These are phyloP conservation scores for Chrysanthemum makinoi DNA, from an alignment of 129 eudicot species.

Conservation along the genomic window DNA sequence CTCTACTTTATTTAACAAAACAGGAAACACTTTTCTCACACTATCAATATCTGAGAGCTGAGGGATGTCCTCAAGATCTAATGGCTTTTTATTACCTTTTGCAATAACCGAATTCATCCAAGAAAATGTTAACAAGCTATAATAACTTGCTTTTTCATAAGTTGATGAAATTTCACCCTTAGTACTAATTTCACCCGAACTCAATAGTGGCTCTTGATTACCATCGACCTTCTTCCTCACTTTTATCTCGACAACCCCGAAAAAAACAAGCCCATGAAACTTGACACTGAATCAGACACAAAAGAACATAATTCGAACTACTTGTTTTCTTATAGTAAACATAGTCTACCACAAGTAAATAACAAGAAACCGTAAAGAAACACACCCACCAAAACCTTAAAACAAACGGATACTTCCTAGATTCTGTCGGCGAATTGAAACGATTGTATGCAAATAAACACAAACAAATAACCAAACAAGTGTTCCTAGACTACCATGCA, in stretches of 20 bases:
- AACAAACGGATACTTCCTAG: slow-evolving; percentile 47
- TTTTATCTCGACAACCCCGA: slow-evolving; percentile 44
- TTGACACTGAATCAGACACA: slow-evolving; percentile 60
- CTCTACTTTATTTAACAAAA: slow-evolving; percentile 40
- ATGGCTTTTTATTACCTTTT: slow-evolving; percentile 54
- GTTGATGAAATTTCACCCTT: slow-evolving; percentile 57
- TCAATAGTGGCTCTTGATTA: slow-evolving; percentile 70
- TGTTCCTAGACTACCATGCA: slow-evolving; percentile 46
- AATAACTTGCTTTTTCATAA: slow-evolving; percentile 52
- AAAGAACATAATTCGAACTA: slow-evolving; percentile 29
- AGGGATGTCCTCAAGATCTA: slow-evolving; percentile 86
- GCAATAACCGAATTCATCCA: slow-evolving; percentile 68
- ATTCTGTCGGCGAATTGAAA: slow-evolving; percentile 22
- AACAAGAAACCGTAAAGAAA: slow-evolving; percentile 61
- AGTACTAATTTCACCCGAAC: slow-evolving; percentile 29
- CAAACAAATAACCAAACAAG: slow-evolving; percentile 51
- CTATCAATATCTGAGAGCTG: slow-evolving; percentile 55
- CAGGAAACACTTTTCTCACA: slow-evolving; percentile 46
- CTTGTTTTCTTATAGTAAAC: slow-evolving; percentile 36
- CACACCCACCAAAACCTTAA: slow-evolving; percentile 76
- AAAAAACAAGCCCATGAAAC: slow-evolving; percentile 51
- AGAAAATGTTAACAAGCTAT: slow-evolving; percentile 60
- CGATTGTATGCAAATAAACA: slow-evolving; percentile 40
- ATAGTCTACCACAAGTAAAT: slow-evolving; percentile 53
- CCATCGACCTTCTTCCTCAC: slow-evolving; percentile 29